phyloP scores from a whole-genome alignment of 1,139 yeast genomes.

The Petasospora rhodanensis region DNA sequence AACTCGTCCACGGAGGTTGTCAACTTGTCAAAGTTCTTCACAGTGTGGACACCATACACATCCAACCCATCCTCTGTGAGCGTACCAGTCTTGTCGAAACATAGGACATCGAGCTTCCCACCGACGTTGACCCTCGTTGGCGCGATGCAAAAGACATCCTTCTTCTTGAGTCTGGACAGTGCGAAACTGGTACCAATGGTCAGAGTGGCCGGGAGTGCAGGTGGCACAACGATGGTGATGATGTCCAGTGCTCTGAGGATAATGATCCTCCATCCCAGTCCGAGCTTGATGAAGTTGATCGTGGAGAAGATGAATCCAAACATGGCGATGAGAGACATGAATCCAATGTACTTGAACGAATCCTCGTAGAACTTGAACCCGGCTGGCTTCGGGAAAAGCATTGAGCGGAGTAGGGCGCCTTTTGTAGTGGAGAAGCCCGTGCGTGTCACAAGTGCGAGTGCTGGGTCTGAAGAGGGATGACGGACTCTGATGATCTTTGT shows the following conservation, averaged over 20 bases:
- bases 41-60: conserved; percentile 78
- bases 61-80: conserved; percentile 95
- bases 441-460: conserved; percentile 80
- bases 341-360: conserved; percentile 92
- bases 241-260: conserved; percentile 87
- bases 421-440: conserved; percentile 95
- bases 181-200: conserved; percentile 97
- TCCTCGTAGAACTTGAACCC: conserved; percentile 93
- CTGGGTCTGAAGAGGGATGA: conserved; percentile 48
- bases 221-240: conserved; percentile 96
- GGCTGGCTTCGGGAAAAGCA: conserved; percentile 93
- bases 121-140: conserved; percentile 94
- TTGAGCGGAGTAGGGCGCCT: conserved; percentile 91
- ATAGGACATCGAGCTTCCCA: conserved; percentile 83
- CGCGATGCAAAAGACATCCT: conserved; percentile 79
- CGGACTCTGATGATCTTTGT: conserved; percentile 84
- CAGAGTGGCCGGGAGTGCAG: conserved; percentile 95
- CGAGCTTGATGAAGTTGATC: conserved; percentile 72
- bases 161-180: conserved; percentile 62
- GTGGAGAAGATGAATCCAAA: conserved; percentile 84
- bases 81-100: conserved; percentile 97
- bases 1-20: conserved; percentile 31
- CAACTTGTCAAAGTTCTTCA: conserved; percentile 46
- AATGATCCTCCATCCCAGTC: conserved; percentile 64
- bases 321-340: conserved; percentile 82